Evolutionary conservation across 1,284 basidiomycete species (phyloP), one percentile per base, ranked within the genome.

Genomic region (Cutaneotrichosporon mucoides): DNA sequence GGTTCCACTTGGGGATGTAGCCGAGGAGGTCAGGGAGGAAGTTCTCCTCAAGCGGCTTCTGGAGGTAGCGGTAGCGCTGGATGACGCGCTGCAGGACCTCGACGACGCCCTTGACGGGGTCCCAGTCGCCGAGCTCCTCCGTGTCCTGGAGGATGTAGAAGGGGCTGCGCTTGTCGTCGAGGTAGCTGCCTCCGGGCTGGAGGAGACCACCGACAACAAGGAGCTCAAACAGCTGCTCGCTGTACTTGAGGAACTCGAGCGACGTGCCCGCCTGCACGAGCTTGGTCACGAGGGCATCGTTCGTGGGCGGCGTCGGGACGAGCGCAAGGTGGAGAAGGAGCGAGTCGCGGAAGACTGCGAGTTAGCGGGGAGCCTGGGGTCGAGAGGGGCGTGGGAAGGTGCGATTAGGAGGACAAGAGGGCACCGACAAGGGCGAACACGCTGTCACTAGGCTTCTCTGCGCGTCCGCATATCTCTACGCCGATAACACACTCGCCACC

Each of bases 11-110:
- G 73, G 90, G 86, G 72, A 90, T 65, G 64, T 96, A 96, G 75
- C 95, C 92, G 63, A 98, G 80, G 55, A 98, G 83, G 54, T 84
- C 85, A 3, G 90, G 89, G 37, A 98, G 83, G 59, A 90, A 85
- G 45, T 83, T 85, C 75, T 88, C 88, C 79, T 97, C 94, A 52
- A 98, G 86, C 46, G 93, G 92, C 77, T 88, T 92, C 80, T 97
- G 94, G 68, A 98, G 88, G 82, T 97, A 98, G 79, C 97, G 97
- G 84, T 96, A 98, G 90, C 93, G 88, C 79, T 94, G 85, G 81
- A 94, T 92, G 63, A 98, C 87, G 80, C 93, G 94, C 79, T 94
- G 92, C 69, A 97, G 83, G 40, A 94, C 92, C 65, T 94, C 92
- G 59, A 95, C 83, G 69, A 95, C 92, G 73, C 88, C 89, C 84